Base-by-base conservation (phyloP, 2,329 filamentous ascomycete genomes). In the Lasiodiplodia sp. region DNA sequence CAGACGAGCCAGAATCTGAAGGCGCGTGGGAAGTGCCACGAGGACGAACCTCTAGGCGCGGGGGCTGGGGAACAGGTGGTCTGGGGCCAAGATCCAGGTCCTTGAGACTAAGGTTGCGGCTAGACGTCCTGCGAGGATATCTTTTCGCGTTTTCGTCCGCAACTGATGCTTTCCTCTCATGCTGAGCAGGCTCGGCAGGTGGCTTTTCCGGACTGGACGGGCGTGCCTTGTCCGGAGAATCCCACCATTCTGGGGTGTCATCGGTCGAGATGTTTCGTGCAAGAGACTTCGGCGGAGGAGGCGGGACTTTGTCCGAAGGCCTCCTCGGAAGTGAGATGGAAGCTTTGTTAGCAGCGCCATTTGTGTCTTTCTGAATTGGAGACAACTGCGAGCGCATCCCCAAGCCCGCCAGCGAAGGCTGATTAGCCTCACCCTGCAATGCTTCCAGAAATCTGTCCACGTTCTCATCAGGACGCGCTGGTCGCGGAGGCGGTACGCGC, bases 1-100 rank as follows among this genome's bases (percentile, higher is more conserved):
- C 78, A 2, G 79, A 81, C n/a, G 76, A 73, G 4, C 77, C 79
- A 7, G 79, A 81, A 67, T 80, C 69, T 8, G 78, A 80, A 40
- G 79, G 78, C 21, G 78, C 79, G 65, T 81, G 78, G 2, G 79
- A 70, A 5, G 38, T 74, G 66, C 44, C 70, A 38, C 4, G 77
- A 73, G 23, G 73, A 64, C 37, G 78, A 38, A 64, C 47, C 73
- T 57, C 69, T n/a, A 64, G 28, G 11, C 49, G 58, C 16, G 58
- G 40, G 3, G 58, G 40, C n/a, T 51, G 60, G 8, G 60, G 60
- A 31, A 64, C 31, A 10, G 60, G 60, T 18, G 60, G 60, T 34
- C 7, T 52, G 5, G 60, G 60, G 23, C 60, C 60, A 18, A 64
- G 60, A 38, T 71, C 38, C 68, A 72, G 25, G 38, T 44, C 34